Evolutionary conservation across 2,329 filamentous ascomycete genomes (phyloP), one percentile per base, ranked within the genome.

Genomic region (Gyromitra esculenta): DNA sequence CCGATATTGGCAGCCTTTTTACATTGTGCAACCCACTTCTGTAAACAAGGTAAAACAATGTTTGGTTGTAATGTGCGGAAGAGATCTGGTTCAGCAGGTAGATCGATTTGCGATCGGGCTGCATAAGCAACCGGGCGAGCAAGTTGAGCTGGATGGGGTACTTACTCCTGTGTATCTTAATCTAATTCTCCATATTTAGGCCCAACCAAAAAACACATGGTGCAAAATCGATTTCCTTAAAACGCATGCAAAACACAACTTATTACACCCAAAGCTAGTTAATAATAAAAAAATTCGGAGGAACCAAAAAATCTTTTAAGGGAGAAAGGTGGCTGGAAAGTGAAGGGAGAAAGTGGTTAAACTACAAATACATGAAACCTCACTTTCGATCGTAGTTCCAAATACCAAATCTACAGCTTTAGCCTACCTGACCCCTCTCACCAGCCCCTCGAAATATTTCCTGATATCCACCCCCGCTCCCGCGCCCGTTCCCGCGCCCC

Each of bases 361-460:
- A 57, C 25, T 15, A 37, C 41, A 65, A 62, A 45, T 8, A 66
- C 41, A 68, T 50, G 65, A 77, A 73, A 45, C 37, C 18, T 25
- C 35, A 60, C 8, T 39, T 9, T 31, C 57, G 48, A 7, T 37
- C 31, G 37, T 45, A 45, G 18, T 15, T 25, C 15, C 35, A 6
- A 25, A 57, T n/a, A 25, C 25, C 21, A 18, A 48, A 57, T 15
- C 43, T 52, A n/a, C 50, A 70, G 8, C 35, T 48, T 25, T 37
- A 54, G 21, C 41, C 45, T 68, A 77, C 50, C 73, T 66, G 13
- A 57, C 67, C 15, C 75, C 72, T 25, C 45, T 75, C 35, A 77
- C 66, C 41, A 77, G 57, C 6, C 66, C 66, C 56, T 77, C 77
- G 68, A 78, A 75, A 64, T 78, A 77, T 5, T 41, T 77, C 21